Base-by-base conservation (phyloP, 2,329 filamentous ascomycete species). In the Colletotrichum melonis region DNA sequence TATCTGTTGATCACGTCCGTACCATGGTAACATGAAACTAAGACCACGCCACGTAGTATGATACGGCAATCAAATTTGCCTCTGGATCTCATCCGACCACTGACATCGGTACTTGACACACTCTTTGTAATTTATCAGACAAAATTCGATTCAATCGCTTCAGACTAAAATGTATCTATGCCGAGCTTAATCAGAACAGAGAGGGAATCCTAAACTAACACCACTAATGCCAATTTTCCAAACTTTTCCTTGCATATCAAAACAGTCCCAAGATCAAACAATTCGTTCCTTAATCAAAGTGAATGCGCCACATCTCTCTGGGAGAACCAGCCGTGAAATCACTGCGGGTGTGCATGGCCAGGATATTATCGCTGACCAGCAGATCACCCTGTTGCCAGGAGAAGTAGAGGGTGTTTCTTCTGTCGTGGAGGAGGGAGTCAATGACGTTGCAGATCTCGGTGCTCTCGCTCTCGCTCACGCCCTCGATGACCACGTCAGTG, bases 331-430 rank as follows among this genome's bases (percentile, higher is more conserved):
- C 80, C 2, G 77, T 80, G 58, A 87, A 88, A 54, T 84, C 83
- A 60, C 83, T 88, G 60, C 86, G 78, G 0, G 86, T 88, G 65
- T 89, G 87, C 84, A 89, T 83, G 74, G 83, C 84, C 67, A 85
- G 69, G 4, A 84, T 77, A 62, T 90, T 90, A 74, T 90, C 88
- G 72, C 81, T 89, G 5, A 90, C 78, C 1, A 90, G 74, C 49
- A 90, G 58, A 76, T 90, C 89, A 0, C 88, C 88, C 79, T 87
- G 84, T 65, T 90, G 84, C 88, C 88, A 90, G 5, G 82, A 78
- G 68, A 88, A 86, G 67, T 86, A 86, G 49, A 88, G 82, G 8
- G 84, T 86, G 0, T 89, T 84, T 0, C 88, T 82, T 5, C 86
- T 81, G 74, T 90, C 88, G 68, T 89, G 86, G 1, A 88, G 77